Evolutionary conservation across 2,329 filamentous ascomycete species (phyloP).

Genomic region (Monosporascus sp.): DNA sequence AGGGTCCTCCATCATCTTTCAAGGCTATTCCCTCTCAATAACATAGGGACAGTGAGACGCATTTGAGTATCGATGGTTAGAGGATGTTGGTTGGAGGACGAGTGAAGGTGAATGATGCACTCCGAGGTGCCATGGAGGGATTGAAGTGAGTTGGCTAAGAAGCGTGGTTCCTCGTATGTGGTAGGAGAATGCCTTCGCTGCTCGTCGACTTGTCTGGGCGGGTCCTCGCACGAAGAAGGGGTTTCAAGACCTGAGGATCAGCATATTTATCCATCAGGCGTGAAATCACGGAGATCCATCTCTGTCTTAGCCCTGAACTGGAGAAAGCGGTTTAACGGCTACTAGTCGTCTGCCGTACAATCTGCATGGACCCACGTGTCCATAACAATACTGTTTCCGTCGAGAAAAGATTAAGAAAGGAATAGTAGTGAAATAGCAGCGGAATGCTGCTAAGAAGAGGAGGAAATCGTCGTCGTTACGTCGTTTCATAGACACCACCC

Average conservation of each 20-base stretch:
- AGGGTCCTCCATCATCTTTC: not conserved
- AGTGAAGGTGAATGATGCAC: not conserved
- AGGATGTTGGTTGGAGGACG: not conserved
- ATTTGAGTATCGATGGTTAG: not conserved
- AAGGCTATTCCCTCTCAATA: not conserved
- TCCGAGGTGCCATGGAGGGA: not conserved
- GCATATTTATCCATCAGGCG: not conserved
- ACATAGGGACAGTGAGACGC: not conserved
- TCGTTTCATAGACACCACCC: slow-evolving; percentile 41
- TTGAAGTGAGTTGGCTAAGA: not conserved
- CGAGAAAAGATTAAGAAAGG: slow-evolving; percentile 23
- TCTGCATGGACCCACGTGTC: slow-evolving; percentile 16
- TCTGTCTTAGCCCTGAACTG: not conserved
- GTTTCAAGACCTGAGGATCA: not conserved
- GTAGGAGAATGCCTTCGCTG: not conserved
- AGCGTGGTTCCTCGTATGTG: not conserved
- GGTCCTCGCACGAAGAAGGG: not conserved
- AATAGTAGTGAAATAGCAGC: slow-evolving; percentile 17
- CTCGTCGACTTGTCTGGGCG: too few relatives aligned
- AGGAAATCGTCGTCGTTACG: slow-evolving; percentile 31
- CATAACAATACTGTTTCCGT: slow-evolving; percentile 15
- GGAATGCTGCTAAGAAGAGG: slow-evolving; percentile 17
- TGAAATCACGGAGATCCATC: not conserved
- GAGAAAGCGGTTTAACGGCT: slow-evolving; percentile 2
- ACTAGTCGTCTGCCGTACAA: slow-evolving; percentile 10